These are phyloP conservation scores for Cryptosporidium muris DNA, from an alignment of 169 alveolate species.

Conservation along the genomic window DNA sequence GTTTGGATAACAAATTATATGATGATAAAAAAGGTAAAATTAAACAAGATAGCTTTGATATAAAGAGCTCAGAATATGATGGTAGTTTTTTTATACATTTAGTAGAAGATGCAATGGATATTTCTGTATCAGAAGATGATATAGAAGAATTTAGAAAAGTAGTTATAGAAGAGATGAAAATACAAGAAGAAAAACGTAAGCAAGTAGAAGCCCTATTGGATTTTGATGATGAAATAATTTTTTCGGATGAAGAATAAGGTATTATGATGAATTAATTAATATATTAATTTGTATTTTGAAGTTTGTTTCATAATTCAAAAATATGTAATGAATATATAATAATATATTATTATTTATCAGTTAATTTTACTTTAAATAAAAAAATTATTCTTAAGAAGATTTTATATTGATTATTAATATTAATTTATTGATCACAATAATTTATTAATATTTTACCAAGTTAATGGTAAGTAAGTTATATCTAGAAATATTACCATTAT, in stretches of 20 bases:
- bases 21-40: slow-evolving; percentile 12
- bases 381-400: not conserved
- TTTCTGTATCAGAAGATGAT: slow-evolving; percentile 64
- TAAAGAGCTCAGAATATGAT: slow-evolving; percentile 1
- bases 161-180: slow-evolving; percentile 74
- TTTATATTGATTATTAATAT: not conserved
- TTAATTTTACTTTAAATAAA: not conserved
- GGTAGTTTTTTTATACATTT: slow-evolving; percentile 74
- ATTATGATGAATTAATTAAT: not conserved
- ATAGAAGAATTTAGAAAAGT: slow-evolving; percentile 72
- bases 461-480: too few relatives aligned
- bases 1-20: slow-evolving; percentile 74
- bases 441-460: too few relatives aligned
- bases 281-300: not conserved
- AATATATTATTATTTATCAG: not conserved
- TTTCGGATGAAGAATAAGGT: slow-evolving; percentile 59
- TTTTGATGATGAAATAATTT: slow-evolving; percentile 65
- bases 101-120: slow-evolving; percentile 72
- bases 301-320: not conserved
- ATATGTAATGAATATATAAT: not conserved
- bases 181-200: slow-evolving; percentile 76
- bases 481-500: too few relatives aligned
- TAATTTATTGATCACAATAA: too few relatives aligned
- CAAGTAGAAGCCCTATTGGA: slow-evolving; percentile 73
- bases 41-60: not conserved